phyloP scores from a whole-genome alignment of 73 alveolate species.

The Breviolum minutum region DNA sequence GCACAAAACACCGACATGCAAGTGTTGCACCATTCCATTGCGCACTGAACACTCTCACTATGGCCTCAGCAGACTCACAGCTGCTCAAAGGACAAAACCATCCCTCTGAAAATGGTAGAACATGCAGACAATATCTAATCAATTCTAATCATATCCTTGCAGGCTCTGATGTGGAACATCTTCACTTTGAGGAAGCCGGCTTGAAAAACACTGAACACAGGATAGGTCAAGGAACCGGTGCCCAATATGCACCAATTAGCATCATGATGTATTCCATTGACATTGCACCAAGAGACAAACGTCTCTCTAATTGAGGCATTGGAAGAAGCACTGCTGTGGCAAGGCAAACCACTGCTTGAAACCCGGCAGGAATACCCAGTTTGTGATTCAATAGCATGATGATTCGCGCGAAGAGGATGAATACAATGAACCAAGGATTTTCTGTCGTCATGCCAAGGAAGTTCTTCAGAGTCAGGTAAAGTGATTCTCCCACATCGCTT shows the following conservation, averaged over 20 bases:
- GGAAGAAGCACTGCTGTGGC: slow-evolving; percentile 17
- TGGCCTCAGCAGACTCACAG: background rate
- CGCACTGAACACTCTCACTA: background rate
- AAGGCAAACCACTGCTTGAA: slow-evolving; percentile 1
- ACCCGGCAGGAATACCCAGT: slow-evolving; percentile 23
- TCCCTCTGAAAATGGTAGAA: too few relatives aligned
- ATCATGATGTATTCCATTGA: background rate
- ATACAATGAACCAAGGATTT: slow-evolving; percentile 11
- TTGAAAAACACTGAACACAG: background rate
- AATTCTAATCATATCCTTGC: background rate
- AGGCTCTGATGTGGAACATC: background rate
- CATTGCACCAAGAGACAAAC: background rate
- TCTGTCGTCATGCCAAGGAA: background rate
- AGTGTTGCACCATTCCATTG: background rate
- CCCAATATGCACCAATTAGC: slow-evolving; percentile 44
- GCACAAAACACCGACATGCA: background rate
- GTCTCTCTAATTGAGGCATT: background rate
- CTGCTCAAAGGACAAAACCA: too few relatives aligned
- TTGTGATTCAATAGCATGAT: slow-evolving; percentile 25
- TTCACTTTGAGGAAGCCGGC: background rate
- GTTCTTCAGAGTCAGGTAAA: background rate
- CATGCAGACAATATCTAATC: too few relatives aligned
- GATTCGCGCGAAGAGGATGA: slow-evolving; percentile 11
- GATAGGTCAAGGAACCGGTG: background rate
- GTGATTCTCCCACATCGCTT: background rate